A percentile compares a stretch with the other conserved stretches of the same genome.
phyloP scores from a whole-genome alignment of 164 flowering plant species.

The Buxus sempervirens region DNA sequence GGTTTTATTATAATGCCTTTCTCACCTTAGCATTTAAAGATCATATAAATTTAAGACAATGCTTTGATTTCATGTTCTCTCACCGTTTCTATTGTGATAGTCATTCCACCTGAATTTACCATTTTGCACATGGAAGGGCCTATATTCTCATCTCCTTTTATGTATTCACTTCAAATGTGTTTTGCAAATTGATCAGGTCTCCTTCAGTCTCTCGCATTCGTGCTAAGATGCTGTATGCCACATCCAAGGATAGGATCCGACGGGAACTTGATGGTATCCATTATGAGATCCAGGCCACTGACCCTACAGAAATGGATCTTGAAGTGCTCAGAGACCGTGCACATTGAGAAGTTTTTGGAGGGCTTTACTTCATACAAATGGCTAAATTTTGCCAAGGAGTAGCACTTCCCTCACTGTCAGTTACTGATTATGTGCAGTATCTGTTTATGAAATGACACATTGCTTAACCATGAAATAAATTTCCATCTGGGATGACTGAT shows the following conservation, averaged over 20 bases:
- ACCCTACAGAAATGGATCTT: slow-evolving; percentile 77
- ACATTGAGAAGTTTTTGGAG: slow-evolving; percentile 15
- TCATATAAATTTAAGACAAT: no score
- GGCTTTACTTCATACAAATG: background rate
- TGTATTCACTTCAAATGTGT: background rate
- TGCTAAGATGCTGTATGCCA: slow-evolving; percentile 82
- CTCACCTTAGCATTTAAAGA: no score
- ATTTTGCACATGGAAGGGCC: background rate
- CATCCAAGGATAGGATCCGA: slow-evolving; percentile 68
- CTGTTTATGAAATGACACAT: slow-evolving; percentile 11
- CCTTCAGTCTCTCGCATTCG: slow-evolving; percentile 62
- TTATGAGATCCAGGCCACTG: slow-evolving; percentile 86
- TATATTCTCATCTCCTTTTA: background rate
- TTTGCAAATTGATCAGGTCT: slow-evolving; percentile 41
- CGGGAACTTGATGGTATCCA: slow-evolving; percentile 69
- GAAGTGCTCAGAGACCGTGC: slow-evolving; percentile 74
- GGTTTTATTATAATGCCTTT: no score
- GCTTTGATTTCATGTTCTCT: no score
- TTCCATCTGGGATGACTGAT: slow-evolving; percentile 39
- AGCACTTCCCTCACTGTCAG: slow-evolving; percentile 1
- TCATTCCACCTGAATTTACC: no score
- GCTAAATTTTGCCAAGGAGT: background rate
- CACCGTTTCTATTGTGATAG: no score
- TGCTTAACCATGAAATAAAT: slow-evolving; percentile 18
- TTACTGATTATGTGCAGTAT: slow-evolving; percentile 12